Evolutionary conservation across 345 rosid species (phyloP).

Genomic region (Nephelium lappaceum): DNA sequence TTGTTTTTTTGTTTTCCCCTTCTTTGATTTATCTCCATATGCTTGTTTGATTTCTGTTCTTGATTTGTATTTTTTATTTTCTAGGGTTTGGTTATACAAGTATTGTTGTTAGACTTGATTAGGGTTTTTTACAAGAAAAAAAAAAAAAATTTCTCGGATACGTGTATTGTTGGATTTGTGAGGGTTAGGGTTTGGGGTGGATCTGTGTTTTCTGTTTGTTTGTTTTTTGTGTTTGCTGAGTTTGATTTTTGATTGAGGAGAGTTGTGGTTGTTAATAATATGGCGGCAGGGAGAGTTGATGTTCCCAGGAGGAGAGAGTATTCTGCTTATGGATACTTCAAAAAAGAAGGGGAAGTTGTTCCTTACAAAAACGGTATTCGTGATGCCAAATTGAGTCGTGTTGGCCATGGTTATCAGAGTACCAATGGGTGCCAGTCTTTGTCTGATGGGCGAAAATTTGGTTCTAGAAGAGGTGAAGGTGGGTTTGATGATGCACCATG

Average conservation of each 20-base stretch:
- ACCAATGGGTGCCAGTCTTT: constrained; percentile 5
- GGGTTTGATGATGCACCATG: constrained; percentile 11
- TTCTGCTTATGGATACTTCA: constrained; percentile 15
- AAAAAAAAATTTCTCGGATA: background rate
- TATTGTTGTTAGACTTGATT: constrained; percentile 12
- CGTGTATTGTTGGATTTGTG: constrained; percentile 6
- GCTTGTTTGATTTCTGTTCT: constrained; percentile 4
- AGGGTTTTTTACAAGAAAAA: background rate
- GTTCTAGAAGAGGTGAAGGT: constrained; percentile 25
- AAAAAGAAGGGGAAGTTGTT: constrained; percentile 29
- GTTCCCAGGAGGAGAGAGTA: constrained; percentile 52
- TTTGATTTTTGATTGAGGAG: constrained; percentile 46
- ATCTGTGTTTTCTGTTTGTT: constrained; percentile 11
- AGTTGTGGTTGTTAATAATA: constrained; percentile 60
- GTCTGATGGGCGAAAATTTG: background rate
- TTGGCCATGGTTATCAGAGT: background rate
- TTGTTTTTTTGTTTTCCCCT: constrained; percentile 16
- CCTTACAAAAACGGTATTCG: constrained; percentile 33
- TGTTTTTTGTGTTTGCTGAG: constrained; percentile 12
- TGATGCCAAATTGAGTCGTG: constrained; percentile 21
- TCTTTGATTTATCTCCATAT: constrained; percentile 16
- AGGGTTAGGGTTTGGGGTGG: constrained; percentile 35
- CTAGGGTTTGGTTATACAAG: background rate
- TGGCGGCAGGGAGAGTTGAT: constrained; percentile 75
- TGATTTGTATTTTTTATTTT: background rate